Evolutionary conservation across 2,329 filamentous ascomycete genomes (phyloP).

Genomic region (Myriangium duriaei): DNA sequence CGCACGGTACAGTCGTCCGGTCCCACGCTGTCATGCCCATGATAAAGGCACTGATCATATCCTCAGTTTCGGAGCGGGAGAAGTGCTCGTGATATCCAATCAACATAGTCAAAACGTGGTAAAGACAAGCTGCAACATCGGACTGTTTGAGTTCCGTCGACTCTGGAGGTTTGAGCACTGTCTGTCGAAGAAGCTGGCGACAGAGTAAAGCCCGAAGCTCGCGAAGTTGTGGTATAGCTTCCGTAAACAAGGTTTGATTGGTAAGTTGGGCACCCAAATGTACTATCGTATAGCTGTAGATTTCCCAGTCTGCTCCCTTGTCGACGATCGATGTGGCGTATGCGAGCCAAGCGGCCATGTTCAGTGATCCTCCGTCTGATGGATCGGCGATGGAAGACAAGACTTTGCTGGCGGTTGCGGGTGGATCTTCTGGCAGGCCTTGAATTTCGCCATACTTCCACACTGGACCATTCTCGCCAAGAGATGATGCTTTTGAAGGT

Average conservation of each 20-base stretch:
- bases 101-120: conserved; percentile 74
- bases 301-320: conserved; percentile 50
- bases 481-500: conserved; percentile 8
- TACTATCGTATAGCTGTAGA: conserved; percentile 81
- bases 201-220: conserved; percentile 65
- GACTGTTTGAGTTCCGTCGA: conserved; percentile 71
- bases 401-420: conserved; percentile 35
- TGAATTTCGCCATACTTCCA: conserved; percentile 47
- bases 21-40: conserved; percentile 50
- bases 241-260: conserved; percentile 76
- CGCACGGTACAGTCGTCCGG: conserved; percentile 78
- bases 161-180: conserved; percentile 68
- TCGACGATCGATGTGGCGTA: conserved; percentile 11
- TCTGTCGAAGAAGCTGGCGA: conserved; percentile 66
- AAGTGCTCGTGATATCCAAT: conserved; percentile 84
- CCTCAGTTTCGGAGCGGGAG: conserved; percentile 73
- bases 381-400: conserved; percentile 28
- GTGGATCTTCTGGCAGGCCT: conserved; percentile 42
- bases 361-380: conserved; percentile 12
- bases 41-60: conserved; percentile 76
- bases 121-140: conserved; percentile 79
- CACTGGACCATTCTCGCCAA: conserved; percentile 24
- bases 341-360: conserved; percentile 12
- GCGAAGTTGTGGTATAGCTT: conserved; percentile 60
- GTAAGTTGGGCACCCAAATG: conserved; percentile 78